Conservation (phyloP, 1,139 yeast genomes). For the Sugiyamaella paludigena region DNA sequence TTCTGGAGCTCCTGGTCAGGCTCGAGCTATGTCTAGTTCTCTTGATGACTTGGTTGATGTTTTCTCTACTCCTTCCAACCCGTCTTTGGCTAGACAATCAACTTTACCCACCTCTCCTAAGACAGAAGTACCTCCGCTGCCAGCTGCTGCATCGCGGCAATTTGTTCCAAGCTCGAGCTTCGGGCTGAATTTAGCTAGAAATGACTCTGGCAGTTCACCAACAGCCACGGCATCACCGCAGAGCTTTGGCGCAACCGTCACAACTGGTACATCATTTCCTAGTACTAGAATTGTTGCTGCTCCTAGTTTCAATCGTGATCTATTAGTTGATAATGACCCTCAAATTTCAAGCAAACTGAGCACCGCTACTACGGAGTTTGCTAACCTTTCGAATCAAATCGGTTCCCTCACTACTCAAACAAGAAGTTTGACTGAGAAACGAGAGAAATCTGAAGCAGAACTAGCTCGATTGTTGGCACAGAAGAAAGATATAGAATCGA, state of each 20-base stretch:
- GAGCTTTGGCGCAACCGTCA: slow-evolving; percentile 60
- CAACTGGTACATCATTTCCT: slow-evolving; percentile 8
- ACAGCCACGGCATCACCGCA: slow-evolving; percentile 49
- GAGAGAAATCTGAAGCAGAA: slow-evolving; percentile 74
- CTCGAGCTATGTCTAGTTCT: slow-evolving; percentile 21
- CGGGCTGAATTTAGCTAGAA: slow-evolving; percentile 55
- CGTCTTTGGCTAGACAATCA: slow-evolving; percentile 28
- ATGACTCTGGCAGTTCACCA: slow-evolving; percentile 1
- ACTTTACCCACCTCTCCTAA: slow-evolving; percentile 13
- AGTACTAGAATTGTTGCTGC: slow-evolving; percentile 16
- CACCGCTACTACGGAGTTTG: slow-evolving; percentile 79
- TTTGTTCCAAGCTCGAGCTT: slow-evolving; percentile 65
- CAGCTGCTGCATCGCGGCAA: slow-evolving; percentile 12
- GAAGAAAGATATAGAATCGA: slow-evolving; percentile 69
- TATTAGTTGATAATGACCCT: slow-evolving; percentile 52
- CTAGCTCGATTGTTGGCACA: slow-evolving; percentile 59
- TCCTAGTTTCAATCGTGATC: slow-evolving; percentile 44
- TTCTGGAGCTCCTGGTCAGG: slow-evolving; percentile 11
- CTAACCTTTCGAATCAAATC: slow-evolving; percentile 82
- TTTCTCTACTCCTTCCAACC: slow-evolving; percentile 38
- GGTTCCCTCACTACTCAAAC: slow-evolving; percentile 77
- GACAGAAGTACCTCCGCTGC: slow-evolving; percentile 5
- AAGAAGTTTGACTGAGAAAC: slow-evolving; percentile 63
- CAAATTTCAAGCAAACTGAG: slow-evolving; percentile 67
- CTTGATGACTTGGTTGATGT: slow-evolving; percentile 40